Conservation (phyloP, 257 asterid genomes). For the Ophiorrhiza pumila region DNA sequence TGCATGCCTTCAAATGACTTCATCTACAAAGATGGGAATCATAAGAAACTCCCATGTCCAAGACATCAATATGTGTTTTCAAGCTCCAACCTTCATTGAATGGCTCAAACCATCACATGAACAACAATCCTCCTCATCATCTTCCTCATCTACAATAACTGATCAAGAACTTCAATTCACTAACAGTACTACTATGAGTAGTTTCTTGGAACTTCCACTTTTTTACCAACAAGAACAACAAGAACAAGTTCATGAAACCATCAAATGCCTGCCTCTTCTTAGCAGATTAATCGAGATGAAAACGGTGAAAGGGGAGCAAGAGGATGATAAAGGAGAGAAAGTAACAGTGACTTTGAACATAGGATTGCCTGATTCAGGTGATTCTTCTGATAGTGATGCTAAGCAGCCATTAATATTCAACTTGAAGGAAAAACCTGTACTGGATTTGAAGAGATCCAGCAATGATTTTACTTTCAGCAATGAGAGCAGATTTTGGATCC, state of each 20-base stretch:
- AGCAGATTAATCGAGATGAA: slow-evolving; percentile 45
- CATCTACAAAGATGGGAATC: slow-evolving; percentile 31
- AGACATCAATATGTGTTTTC: slow-evolving; percentile 43
- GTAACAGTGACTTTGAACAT: slow-evolving; percentile 62
- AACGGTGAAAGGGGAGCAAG: slow-evolving; percentile 35
- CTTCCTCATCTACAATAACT: slow-evolving; percentile 23
- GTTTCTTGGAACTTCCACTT: slow-evolving; percentile 47
- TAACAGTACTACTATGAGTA: slow-evolving; percentile 42
- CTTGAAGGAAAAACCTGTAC: slow-evolving; percentile 27
- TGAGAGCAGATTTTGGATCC: slow-evolving; percentile 79
- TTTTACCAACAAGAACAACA: slow-evolving; percentile 34
- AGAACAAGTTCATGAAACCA: slow-evolving; percentile 27
- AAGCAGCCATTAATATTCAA: slow-evolving; percentile 11
- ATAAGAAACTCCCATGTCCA: slow-evolving; percentile 34
- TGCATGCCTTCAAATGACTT: slow-evolving; percentile 17
- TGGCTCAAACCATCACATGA: slow-evolving; percentile 57
- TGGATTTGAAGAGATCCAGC: slow-evolving; percentile 12
- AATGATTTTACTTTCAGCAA: slow-evolving; percentile 25
- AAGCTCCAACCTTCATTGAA: slow-evolving; percentile 49
- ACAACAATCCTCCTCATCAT: slow-evolving; percentile 15
- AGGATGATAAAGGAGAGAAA: slow-evolving; percentile 36
- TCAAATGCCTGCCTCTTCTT: slow-evolving; percentile 76
- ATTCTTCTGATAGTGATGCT: slow-evolving; percentile 13
- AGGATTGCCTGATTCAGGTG: slow-evolving; percentile 61
- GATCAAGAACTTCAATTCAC: slow-evolving; percentile 14